Evolutionary conservation across 148 eudicot species (phyloP).

Genomic region (Dysphania ambrosioides): DNA sequence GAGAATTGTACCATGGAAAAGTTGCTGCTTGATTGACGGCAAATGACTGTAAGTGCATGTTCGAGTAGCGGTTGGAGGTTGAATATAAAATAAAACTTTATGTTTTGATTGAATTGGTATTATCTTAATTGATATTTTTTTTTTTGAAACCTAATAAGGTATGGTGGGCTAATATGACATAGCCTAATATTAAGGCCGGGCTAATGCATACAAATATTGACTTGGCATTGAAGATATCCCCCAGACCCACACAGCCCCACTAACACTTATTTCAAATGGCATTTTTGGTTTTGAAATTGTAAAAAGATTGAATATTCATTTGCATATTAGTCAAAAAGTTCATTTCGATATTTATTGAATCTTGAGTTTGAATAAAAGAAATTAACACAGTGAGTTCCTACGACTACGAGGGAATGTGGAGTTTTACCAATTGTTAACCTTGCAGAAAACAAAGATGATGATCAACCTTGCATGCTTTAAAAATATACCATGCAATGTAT

Average conservation of each 20-base stretch:
- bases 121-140: not conserved
- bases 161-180: conserved; percentile 5
- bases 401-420: too few relatives aligned
- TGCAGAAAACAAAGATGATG: too few relatives aligned
- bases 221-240: too few relatives aligned
- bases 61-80: conserved; percentile 12
- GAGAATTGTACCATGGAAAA: conserved; percentile 11
- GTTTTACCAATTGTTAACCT: too few relatives aligned
- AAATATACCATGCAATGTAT: too few relatives aligned
- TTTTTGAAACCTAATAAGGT: not conserved
- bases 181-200: conserved; percentile 6
- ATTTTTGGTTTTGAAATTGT: not conserved
- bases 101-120: not conserved
- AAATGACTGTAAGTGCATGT: conserved; percentile 32
- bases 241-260: too few relatives aligned
- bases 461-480: too few relatives aligned
- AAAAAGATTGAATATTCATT: not conserved
- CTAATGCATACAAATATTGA: conserved; percentile 20
- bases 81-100: not conserved
- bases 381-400: too few relatives aligned
- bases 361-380: too few relatives aligned
- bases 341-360: too few relatives aligned
- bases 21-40: conserved; percentile 37
- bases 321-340: conserved; percentile 11
- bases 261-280: not conserved